Evolutionary conservation across 495 filamentous ascomycete species (phyloP).

Genomic region (Penicillium paxilli): DNA sequence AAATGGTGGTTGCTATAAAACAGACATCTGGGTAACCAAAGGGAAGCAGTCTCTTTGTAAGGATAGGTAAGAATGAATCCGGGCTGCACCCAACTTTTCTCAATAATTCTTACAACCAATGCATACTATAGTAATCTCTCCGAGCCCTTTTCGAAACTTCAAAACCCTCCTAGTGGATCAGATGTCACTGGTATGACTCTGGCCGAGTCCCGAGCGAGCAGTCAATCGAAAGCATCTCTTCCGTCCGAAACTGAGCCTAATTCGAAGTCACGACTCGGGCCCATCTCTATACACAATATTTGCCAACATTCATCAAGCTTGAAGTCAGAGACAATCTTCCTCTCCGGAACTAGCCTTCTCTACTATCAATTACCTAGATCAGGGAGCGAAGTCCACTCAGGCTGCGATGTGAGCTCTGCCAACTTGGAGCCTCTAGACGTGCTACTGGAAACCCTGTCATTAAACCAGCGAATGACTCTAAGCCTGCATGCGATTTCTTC

Average conservation of each 20-base stretch:
- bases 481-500: background rate
- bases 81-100: no score
- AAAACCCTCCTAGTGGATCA: background rate
- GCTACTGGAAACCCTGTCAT: background rate
- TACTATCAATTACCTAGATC: background rate
- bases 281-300: background rate
- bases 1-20: background rate
- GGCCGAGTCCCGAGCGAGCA: background rate
- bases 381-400: no score
- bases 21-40: background rate
- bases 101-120: background rate
- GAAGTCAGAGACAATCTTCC: background rate
- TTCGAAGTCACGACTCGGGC: background rate
- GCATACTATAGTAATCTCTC: no score
- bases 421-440: background rate
- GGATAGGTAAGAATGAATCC: background rate
- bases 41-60: background rate
- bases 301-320: background rate
- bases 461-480: background rate
- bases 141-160: no score
- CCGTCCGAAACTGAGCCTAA: background rate
- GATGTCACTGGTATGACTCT: background rate
- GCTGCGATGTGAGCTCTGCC: background rate
- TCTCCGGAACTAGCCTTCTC: background rate
- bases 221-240: background rate